Evolutionary conservation across 2,329 filamentous ascomycete genomes (phyloP).

Genomic region (Metarhizium robertsii): DNA sequence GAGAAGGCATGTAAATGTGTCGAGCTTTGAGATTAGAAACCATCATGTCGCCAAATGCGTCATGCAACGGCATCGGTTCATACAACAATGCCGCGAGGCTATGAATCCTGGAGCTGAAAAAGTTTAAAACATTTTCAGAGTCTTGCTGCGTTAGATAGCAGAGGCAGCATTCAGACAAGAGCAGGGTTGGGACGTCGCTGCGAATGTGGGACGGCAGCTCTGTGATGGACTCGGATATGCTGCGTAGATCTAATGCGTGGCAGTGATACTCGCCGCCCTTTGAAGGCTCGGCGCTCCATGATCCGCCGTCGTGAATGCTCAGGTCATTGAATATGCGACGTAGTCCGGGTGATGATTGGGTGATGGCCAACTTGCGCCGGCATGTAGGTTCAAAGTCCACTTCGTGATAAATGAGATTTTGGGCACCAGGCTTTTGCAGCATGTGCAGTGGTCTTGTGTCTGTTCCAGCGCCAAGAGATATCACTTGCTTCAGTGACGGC

Average conservation of each 20-base stretch:
- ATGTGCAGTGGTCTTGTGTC: conserved; percentile 83
- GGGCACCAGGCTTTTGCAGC: conserved; percentile 33
- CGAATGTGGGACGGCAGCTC: conserved; percentile 24
- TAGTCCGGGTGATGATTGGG: conserved; percentile 36
- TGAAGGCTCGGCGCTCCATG: conserved; percentile 33
- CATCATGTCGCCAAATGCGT: conserved; percentile 89
- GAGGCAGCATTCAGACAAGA: conserved; percentile 92
- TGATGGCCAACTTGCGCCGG: conserved; percentile 50
- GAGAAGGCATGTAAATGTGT: conserved; percentile 74
- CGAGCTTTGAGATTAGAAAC: conserved; percentile 76
- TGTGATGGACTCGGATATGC: conserved; percentile 26
- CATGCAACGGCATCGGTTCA: conserved; percentile 76
- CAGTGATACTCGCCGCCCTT: conserved; percentile 38
- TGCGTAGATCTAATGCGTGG: conserved; percentile 63
- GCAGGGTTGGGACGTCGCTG: conserved; percentile 61
- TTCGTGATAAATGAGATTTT: conserved; percentile 70
- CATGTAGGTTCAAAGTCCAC: conserved; percentile 77
- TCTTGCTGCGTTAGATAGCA: conserved; percentile 68
- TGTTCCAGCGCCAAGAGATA: conserved; percentile 88
- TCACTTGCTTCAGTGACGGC: conserved; percentile 55
- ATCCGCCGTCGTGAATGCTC: conserved; percentile 18
- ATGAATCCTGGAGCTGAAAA: conserved; percentile 47
- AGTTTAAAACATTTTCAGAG: conserved; percentile 54
- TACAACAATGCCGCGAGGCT: conserved; percentile 62
- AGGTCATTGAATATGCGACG: conserved; percentile 28